Percentiles rank a stretch among this genome's conserved stretches.
Conservation (phyloP, 2,329 filamentous ascomycete species). For the Thelonectria discophora region DNA sequence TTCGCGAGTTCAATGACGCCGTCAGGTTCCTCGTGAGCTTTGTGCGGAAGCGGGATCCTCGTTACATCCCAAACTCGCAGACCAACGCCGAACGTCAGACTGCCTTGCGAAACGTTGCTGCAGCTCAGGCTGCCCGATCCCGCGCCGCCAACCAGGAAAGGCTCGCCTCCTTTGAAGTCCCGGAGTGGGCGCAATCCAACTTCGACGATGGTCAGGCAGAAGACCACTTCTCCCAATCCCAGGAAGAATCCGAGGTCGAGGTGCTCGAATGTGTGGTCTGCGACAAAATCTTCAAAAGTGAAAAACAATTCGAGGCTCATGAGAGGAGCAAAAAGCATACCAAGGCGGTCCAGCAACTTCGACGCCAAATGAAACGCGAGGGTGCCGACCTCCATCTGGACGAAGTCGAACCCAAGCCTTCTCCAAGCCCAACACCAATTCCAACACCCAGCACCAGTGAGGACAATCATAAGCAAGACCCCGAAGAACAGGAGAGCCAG, state of each 20-base stretch:
- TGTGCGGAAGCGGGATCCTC: slow-evolving; percentile 88
- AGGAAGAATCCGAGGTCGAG: slow-evolving; percentile 64
- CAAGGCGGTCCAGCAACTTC: slow-evolving; percentile 83
- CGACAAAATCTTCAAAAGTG: slow-evolving; percentile 84
- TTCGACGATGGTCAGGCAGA: slow-evolving; percentile 59
- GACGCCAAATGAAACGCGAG: slow-evolving; percentile 84
- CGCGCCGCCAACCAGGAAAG: slow-evolving; percentile 83
- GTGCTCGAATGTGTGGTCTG: slow-evolving; percentile 81
- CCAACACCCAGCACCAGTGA: neutral
- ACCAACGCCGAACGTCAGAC: slow-evolving; percentile 84
- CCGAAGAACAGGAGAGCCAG: neutral
- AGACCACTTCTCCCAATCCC: slow-evolving; percentile 69
- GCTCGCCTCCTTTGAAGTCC: slow-evolving; percentile 69
- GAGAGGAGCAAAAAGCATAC: slow-evolving; percentile 97
- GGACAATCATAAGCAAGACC: neutral
- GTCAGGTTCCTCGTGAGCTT: slow-evolving; percentile 88
- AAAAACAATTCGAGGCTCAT: slow-evolving; percentile 89
- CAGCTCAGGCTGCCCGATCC: slow-evolving; percentile 84
- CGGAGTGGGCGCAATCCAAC: slow-evolving; percentile 77
- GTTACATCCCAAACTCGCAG: slow-evolving; percentile 80
- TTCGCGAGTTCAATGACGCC: slow-evolving; percentile 90
- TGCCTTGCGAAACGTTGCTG: slow-evolving; percentile 77
- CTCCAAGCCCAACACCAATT: neutral
- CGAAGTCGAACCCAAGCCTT: slow-evolving; percentile 15
- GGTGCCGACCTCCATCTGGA: slow-evolving; percentile 68